phyloP scores from a whole-genome alignment of 2,329 filamentous ascomycete species.

The Colletotrichum limetticola region DNA sequence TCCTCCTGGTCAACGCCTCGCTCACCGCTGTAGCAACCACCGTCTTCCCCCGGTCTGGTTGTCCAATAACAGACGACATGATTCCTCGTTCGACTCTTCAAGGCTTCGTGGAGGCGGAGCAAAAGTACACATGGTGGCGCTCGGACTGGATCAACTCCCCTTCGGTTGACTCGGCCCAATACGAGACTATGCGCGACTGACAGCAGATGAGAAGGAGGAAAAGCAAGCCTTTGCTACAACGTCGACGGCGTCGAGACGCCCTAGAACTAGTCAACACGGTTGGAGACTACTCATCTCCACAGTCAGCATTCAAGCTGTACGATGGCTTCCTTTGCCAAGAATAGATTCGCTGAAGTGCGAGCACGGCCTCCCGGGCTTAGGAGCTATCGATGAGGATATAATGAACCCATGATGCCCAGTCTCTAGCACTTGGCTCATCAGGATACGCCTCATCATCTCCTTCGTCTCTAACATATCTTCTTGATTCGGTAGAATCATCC shows the following conservation, averaged over 20 bases:
- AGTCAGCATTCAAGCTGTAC: neutral
- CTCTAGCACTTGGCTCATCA: neutral
- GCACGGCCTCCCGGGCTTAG: neutral
- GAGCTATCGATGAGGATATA: constrained; percentile 15
- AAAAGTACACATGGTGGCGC: neutral
- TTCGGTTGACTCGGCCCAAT: neutral
- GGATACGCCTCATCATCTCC: constrained; percentile 9
- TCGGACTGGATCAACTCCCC: neutral
- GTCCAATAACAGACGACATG: neutral
- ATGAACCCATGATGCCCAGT: constrained; percentile 8
- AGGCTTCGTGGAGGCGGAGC: constrained; percentile 17
- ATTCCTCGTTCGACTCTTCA: neutral
- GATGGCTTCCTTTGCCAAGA: constrained; percentile 13
- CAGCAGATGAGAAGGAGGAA: neutral
- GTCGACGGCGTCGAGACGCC: constrained; percentile 23
- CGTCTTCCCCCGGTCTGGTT: neutral
- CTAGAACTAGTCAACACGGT: constrained; percentile 5
- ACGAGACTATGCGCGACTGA: neutral
- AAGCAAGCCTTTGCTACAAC: constrained; percentile 13
- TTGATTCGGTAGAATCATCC: constrained; percentile 5
- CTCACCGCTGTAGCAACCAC: neutral
- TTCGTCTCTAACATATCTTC: neutral
- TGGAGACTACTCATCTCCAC: constrained; percentile 20
- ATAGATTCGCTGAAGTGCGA: neutral
- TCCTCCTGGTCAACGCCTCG: constrained; percentile 17